A percentile compares a stretch with the other conserved stretches of the same genome.
phyloP scores from a whole-genome alignment of 2,329 filamentous ascomycete species.

The Chaetomium sp. region DNA sequence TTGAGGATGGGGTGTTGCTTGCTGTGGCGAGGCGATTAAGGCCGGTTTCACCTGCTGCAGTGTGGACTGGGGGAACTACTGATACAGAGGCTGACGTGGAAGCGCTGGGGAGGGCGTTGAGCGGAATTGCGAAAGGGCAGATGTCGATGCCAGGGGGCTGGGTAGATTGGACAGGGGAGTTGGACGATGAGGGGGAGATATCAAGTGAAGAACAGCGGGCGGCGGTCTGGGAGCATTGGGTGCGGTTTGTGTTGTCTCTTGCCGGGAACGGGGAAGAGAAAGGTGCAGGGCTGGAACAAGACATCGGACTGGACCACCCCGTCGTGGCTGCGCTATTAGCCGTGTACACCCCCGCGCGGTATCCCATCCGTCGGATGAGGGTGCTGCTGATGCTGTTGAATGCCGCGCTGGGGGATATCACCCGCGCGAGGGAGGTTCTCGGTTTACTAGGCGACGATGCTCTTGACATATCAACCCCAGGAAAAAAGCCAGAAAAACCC shows the following conservation, averaged over 20 bases:
- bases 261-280: too few species aligned
- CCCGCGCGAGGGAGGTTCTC: constrained; percentile 33
- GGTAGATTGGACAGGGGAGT: constrained; percentile 49
- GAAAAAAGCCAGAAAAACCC: too few species aligned
- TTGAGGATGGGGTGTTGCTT: constrained; percentile 52
- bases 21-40: constrained; percentile 45
- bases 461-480: too few species aligned
- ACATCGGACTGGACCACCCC: constrained; percentile 38
- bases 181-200: constrained; percentile 36
- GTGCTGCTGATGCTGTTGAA: constrained; percentile 44
- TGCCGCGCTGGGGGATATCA: constrained; percentile 41
- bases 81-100: constrained; percentile 39
- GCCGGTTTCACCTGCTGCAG: constrained; percentile 42
- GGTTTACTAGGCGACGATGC: constrained; percentile 34
- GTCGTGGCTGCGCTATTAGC: constrained; percentile 42
- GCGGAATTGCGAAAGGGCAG: constrained; percentile 46
- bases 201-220: constrained; percentile 34
- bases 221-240: constrained; percentile 54
- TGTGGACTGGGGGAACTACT: constrained; percentile 39
- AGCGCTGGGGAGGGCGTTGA: constrained; percentile 52
- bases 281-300: constrained; percentile 27
- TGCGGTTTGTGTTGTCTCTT: constrained; percentile 41
- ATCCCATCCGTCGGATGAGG: constrained; percentile 48
- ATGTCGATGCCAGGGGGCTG: constrained; percentile 43
- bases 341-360: constrained; percentile 43